These are phyloP conservation scores for Aspergillus ustus DNA, from an alignment of 2,329 filamentous ascomycete genomes.

Conservation along the genomic window DNA sequence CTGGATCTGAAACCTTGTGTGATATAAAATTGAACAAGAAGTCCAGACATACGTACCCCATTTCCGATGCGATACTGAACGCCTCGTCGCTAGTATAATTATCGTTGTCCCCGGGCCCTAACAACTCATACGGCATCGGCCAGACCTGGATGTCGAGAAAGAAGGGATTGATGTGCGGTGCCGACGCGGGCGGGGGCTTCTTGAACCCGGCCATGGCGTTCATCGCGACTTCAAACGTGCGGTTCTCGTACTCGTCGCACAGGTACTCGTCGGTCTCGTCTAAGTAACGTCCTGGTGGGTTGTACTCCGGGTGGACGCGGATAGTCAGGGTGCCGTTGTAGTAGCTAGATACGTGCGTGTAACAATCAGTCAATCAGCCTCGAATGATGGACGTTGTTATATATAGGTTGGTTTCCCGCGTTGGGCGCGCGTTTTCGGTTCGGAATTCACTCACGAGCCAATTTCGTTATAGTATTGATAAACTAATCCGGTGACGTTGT, in stretches of 20 bases:
- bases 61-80: neutral
- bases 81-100: neutral
- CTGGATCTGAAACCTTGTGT: no score
- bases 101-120: neutral
- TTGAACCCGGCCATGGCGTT: neutral
- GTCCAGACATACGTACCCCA: neutral
- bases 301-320: neutral
- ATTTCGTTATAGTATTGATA: neutral
- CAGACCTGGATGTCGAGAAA: neutral
- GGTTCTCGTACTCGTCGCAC: neutral
- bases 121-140: neutral
- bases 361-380: no score
- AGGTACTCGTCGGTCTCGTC: neutral
- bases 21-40: neutral
- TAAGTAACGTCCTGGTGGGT: neutral
- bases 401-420: no score
- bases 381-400: no score
- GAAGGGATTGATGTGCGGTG: neutral
- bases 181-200: neutral
- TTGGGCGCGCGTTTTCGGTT: no score
- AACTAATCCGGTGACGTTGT: neutral
- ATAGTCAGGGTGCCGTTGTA: neutral
- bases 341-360: neutral
- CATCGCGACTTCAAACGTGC: neutral
- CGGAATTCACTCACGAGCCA: neutral